Evolutionary conservation across 2,329 filamentous ascomycete species (phyloP), one percentile per base, ranked within the genome.

Genomic region (Colletotrichum orchidophilum): DNA sequence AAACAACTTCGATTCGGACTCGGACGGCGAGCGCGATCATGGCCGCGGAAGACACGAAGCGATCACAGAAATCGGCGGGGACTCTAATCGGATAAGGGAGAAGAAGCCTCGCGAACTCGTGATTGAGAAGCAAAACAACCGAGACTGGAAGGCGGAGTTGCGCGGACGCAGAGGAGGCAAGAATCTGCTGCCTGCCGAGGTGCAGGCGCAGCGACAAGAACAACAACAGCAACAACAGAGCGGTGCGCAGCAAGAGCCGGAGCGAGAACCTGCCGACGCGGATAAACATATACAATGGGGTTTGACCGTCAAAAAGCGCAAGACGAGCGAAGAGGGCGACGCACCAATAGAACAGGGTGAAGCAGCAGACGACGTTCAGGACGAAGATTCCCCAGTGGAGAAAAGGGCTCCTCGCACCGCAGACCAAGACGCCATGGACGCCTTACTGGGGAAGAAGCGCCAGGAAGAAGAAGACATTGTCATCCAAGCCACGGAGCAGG

Each of bases 401-500:
- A 39, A 68, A 27, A 13, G 73, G 35, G 64, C 59, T 11, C 71
- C 50, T n/a, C 55, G 54, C 15, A 71, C 58, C 24, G 62, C 49
- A 35, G 73, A 88, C 42, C 83, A 86, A 4, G 83, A 88, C 75
- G 93, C 93, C 9, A 82, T 95, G 71, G 88, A 91, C 71, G 91
- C 92, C 6, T 85, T 95, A 9, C 83, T 94, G 9, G 88, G 88
- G 3, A 87, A 89, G 78, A 86, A 75, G 77, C 71, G 78, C 57
- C 75, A 81, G 26, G 85, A 76, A 24, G 75, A 80, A 13, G 78
- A 89, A 15, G 78, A 89, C 69, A 82, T 89, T 13, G 80, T 91
- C 18, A 92, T 93, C 68, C 78, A 79, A 4, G 77, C 86, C 15
- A 87, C 86, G n/a, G 92, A 93, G 74, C 85, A 88, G 73, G 91